These are phyloP conservation scores for Aphanomyces astaci DNA, from an alignment of 352 stramenopile species.

Conservation along the genomic window DNA sequence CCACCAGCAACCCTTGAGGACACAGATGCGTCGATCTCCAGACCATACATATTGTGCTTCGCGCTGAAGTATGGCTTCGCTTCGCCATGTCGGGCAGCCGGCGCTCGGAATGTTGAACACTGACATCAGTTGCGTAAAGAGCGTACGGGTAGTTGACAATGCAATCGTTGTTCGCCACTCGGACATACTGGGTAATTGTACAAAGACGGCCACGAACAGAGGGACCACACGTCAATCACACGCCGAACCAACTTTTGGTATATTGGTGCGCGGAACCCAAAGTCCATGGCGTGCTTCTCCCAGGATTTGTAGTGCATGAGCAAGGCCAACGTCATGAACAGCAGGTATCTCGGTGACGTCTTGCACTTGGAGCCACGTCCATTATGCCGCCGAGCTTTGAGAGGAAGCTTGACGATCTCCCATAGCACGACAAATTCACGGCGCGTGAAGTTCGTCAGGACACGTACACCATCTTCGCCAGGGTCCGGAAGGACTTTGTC, in stretches of 20 bases:
- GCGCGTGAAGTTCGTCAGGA: neutral
- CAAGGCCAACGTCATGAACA: conserved; percentile 11
- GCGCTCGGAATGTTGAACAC: neutral
- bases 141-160: neutral
- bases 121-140: neutral
- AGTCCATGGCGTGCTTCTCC: conserved; percentile 15
- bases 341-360: neutral
- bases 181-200: neutral
- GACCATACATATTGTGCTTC: neutral
- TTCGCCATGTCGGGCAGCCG: neutral
- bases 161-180: neutral
- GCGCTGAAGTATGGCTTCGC: neutral
- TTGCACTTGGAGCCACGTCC: neutral
- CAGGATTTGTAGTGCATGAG: conserved; percentile 9
- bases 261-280: neutral
- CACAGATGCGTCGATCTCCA: neutral
- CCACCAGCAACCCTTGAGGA: neutral
- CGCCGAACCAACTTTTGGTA: conserved; percentile 3
- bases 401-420: neutral
- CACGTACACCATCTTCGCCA: neutral
- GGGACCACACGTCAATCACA: neutral
- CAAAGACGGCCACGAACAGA: neutral
- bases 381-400: neutral
- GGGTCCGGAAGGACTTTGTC: too few species aligned
- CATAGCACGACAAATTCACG: conserved; percentile 8